Conservation (phyloP, 2,329 filamentous ascomycete genomes). For the Ascosphaera acerosa region DNA sequence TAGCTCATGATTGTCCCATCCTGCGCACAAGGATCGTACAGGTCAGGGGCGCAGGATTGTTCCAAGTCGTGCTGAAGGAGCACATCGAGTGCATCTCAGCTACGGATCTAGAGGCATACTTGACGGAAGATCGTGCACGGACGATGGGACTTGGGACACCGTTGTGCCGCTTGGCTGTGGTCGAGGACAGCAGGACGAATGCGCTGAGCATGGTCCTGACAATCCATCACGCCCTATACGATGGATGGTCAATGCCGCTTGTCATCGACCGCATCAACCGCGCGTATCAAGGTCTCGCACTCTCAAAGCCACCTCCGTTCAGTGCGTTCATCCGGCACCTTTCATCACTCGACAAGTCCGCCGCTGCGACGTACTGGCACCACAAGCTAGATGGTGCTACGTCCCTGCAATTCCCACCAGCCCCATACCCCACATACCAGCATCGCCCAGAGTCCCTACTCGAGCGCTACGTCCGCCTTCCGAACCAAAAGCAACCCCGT, state of each 20-base stretch:
- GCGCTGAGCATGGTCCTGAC: conserved; percentile 10
- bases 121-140: conserved; percentile 5
- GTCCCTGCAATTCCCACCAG: conserved; percentile 22
- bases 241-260: conserved; percentile 15
- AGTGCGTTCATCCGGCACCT: conserved; percentile 27
- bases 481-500: conserved; percentile 10
- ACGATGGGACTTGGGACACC: conserved; percentile 8
- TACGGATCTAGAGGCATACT: conserved; percentile 5
- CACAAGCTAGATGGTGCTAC: conserved; percentile 21
- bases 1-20: conserved; percentile 13
- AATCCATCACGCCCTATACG: conserved; percentile 18
- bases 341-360: conserved; percentile 13
- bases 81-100: conserved; percentile 7
- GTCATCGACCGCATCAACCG: conserved; percentile 11
- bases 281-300: conserved; percentile 6
- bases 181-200: conserved; percentile 3
- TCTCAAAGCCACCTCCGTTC: conserved; percentile 12
- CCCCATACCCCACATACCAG: conserved; percentile 25
- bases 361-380: conserved; percentile 24
- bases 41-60: conserved; percentile 5
- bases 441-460: conserved; percentile 13
- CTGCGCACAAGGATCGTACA: conserved; percentile 17
- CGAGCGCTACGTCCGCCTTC: conserved; percentile 9
- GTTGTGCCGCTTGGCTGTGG: conserved; percentile 7
- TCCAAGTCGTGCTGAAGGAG: conserved; percentile 9